Percentiles rank a stretch among this genome's conserved stretches.
phyloP scores from a whole-genome alignment of 192 early-diverging fungal species.

The Spinellus fusiger region DNA sequence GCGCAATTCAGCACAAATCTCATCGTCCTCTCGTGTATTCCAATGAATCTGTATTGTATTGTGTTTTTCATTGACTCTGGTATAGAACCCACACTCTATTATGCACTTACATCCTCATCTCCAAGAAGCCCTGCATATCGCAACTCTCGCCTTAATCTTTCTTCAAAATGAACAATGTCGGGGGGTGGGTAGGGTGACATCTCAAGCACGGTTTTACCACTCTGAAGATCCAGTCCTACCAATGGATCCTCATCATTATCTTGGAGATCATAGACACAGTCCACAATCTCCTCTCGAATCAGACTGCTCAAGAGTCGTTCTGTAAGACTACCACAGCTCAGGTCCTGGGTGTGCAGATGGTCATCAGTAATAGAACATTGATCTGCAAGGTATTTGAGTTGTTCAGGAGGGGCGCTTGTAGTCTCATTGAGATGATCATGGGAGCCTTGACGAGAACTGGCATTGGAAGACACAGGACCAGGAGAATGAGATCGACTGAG shows the following conservation, averaged over 20 bases:
- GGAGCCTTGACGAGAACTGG: slow-evolving; percentile 11
- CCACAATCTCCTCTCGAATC: slow-evolving; percentile 58
- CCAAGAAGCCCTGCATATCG: slow-evolving; percentile 79
- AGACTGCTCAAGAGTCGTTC: slow-evolving; percentile 71
- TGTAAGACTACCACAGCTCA: slow-evolving; percentile 52
- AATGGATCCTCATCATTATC: slow-evolving; percentile 13
- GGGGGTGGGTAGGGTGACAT: slow-evolving; percentile 26
- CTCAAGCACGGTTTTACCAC: slow-evolving; percentile 56
- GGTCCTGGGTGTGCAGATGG: slow-evolving; percentile 16
- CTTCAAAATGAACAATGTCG: slow-evolving; percentile 59
- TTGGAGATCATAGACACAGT: slow-evolving; percentile 26
- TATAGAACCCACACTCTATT: not conserved
- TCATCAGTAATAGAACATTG: slow-evolving; percentile 23
- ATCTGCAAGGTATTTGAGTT: slow-evolving; percentile 13
- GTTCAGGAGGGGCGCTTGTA: not conserved
- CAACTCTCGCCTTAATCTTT: slow-evolving; percentile 78
- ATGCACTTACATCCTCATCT: slow-evolving; percentile 59
- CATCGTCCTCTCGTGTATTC: slow-evolving; percentile 73
- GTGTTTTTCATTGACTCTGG: too few relatives aligned
- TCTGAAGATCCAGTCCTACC: not conserved
- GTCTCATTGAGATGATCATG: not conserved
- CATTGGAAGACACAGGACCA: slow-evolving; percentile 18
- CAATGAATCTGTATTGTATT: slow-evolving; percentile 63
- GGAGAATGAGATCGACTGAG: slow-evolving; percentile 16
- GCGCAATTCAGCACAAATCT: slow-evolving; percentile 67